phyloP scores from a whole-genome alignment of 345 rosid genomes.

The Populus tremula region DNA sequence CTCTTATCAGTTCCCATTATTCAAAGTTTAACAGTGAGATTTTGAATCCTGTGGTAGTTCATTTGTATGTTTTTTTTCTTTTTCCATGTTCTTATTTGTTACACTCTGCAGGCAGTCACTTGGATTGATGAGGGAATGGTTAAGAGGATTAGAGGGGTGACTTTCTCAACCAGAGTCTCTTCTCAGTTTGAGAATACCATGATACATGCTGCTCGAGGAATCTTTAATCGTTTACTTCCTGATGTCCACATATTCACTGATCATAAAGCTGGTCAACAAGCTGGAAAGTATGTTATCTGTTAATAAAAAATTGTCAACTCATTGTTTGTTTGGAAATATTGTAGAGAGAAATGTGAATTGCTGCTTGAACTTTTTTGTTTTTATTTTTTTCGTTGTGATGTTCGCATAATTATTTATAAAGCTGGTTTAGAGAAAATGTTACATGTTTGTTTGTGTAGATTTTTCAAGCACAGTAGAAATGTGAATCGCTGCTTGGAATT shows the following conservation, averaged over 20 bases:
- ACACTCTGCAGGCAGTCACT: slow-evolving; percentile 51
- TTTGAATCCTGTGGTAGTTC: not conserved
- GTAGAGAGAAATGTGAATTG: not conserved
- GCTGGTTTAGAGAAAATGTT: not conserved
- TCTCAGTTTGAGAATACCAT: slow-evolving; percentile 68
- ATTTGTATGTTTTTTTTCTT: not conserved
- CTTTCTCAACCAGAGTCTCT: slow-evolving; percentile 76
- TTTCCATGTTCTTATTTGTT: slow-evolving; percentile 10
- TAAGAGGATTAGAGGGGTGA: slow-evolving; percentile 78
- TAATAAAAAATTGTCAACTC: not conserved
- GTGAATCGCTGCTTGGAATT: not conserved
- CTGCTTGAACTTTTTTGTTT: not conserved
- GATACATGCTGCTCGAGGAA: slow-evolving; percentile 86
- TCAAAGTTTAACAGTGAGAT: slow-evolving; percentile 53
- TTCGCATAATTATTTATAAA: too few species aligned
- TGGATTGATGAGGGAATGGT: slow-evolving; percentile 95
- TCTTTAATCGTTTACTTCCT: slow-evolving; percentile 76
- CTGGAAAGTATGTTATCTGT: slow-evolving; percentile 75
- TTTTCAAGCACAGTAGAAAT: not conserved
- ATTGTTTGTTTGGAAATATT: not conserved
- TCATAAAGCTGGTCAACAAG: slow-evolving; percentile 64
- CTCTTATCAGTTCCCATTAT: slow-evolving; percentile 57
- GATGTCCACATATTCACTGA: slow-evolving; percentile 80
- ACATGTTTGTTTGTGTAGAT: not conserved
- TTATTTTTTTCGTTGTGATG: not conserved